A percentile compares a stretch with the other conserved stretches of the same genome.
These are phyloP conservation scores for Syzygium syzygioides DNA, from an alignment of 441 rosid genomes.

Conservation along the genomic window DNA sequence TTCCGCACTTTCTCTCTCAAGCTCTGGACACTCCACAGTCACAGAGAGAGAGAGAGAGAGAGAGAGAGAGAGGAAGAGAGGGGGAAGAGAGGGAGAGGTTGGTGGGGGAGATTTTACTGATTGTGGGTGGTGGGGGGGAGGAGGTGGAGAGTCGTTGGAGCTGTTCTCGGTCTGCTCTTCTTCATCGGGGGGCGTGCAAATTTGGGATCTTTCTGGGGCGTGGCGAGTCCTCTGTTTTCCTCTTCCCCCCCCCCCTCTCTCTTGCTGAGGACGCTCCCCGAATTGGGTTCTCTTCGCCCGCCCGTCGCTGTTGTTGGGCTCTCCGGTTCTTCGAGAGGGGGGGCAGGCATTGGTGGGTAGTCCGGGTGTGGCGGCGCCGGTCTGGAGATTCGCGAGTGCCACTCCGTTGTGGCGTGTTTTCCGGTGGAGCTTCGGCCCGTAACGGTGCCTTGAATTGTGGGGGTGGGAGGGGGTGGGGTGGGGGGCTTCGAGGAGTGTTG, in stretches of 20 bases:
- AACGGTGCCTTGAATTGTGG: slow-evolving; percentile 18
- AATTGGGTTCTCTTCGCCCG: not conserved
- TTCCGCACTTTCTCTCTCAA: not conserved
- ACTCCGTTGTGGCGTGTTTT: slow-evolving; percentile 28
- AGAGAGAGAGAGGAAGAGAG: not conserved
- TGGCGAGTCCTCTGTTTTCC: not conserved
- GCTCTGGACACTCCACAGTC: not conserved
- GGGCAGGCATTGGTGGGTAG: not conserved
- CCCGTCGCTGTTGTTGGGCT: not conserved
- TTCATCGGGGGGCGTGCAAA: not conserved
- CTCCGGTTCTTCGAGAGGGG: not conserved
- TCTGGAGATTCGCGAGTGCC: not conserved
- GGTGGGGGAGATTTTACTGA: slow-evolving; percentile 8
- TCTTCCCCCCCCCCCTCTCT: too few relatives aligned
- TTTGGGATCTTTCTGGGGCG: not conserved
- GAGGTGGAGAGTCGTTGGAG: slow-evolving; percentile 15
- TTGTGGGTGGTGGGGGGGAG: not conserved
- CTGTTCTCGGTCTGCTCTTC: not conserved
- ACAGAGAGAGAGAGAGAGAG: not conserved
- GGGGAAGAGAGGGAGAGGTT: slow-evolving; percentile 8
- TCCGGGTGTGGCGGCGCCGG: slow-evolving; percentile 11
- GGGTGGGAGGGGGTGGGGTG: not conserved
- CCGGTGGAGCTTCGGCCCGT: slow-evolving; percentile 23
- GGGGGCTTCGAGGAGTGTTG: slow-evolving; percentile 20
- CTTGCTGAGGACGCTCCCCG: not conserved